Base-by-base conservation (phyloP, 257 asterid species). In the Rehmannia glutinosa region DNA sequence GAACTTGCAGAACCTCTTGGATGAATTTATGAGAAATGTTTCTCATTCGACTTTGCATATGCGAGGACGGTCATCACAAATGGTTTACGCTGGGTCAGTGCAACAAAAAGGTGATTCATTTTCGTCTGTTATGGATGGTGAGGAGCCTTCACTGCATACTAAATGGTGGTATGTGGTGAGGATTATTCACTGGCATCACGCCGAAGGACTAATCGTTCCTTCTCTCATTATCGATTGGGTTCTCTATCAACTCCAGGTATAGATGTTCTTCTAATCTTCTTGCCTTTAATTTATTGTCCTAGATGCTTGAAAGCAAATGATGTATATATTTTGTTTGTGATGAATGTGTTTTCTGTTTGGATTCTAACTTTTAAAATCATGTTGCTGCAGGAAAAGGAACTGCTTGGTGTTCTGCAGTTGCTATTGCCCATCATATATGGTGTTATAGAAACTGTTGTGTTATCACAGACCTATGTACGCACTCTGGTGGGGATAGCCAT, bases 161-260 rank as follows among this genome's bases (percentile, higher is more conserved):
- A 89, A 89, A 77, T 89, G 96, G 96, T 89, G 96, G 96, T 89
- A 84, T 70, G 83, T 85, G 70, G 92, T 87, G 55, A 85, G 96
- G 74, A 81, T 89, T 62, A 75, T 89, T 59, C 92, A 87, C 10
- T 87, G 95, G 95, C 95, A 89, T 73, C 90, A 89, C 47, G 82
- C 84, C 13, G 95, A 89, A 75, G 96, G 96, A 73, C 80, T 89
- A 62, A 67, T 89, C 49, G 66, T 83, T 71, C 92, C 96, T 61
- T 83, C 96, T 57, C 87, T 84, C 27, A 75, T 89, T 64, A 80
- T 89, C 73, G 96, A 89, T 51, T 89, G 96, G 96, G 88, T 85
- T 73, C 83, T 89, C 68, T 78, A 70, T 73, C 95, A 87, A 77
- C 92, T 89, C 52, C 91, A 87, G 96, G 96, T 89, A 81, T 45